phyloP scores from a whole-genome alignment of 495 filamentous ascomycete genomes.

The Neurospora sp. region DNA sequence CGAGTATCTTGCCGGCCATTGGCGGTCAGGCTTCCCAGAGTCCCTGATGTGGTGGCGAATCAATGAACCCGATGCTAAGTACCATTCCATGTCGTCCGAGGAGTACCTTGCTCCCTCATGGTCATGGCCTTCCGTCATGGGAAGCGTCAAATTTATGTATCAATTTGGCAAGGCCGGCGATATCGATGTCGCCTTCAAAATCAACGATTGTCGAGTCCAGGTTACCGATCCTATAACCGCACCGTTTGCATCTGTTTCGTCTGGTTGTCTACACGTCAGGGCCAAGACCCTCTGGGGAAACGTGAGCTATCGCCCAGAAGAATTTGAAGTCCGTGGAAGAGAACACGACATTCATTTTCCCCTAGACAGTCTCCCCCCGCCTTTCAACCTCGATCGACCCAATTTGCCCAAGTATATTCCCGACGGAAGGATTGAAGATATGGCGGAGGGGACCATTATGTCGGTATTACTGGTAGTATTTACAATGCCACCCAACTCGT shows the following conservation, averaged over 20 bases:
- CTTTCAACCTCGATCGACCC: neutral
- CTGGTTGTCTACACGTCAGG: neutral
- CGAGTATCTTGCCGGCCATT: neutral
- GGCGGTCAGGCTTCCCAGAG: neutral
- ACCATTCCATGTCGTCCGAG: neutral
- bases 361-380: neutral
- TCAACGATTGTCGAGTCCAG: neutral
- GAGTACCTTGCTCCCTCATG: neutral
- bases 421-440: neutral
- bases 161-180: too few species aligned
- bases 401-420: neutral
- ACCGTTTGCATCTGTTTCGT: neutral
- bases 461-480: neutral
- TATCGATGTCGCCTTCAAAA: neutral
- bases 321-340: neutral
- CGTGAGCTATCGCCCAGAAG: neutral
- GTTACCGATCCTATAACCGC: neutral
- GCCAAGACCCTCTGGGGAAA: neutral
- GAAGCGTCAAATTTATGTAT: too few species aligned
- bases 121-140: neutral
- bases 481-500: neutral
- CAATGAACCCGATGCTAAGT: too few species aligned
- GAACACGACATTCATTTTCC: neutral
- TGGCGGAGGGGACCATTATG: neutral
- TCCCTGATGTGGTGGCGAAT: neutral